Conservation (phyloP, 2,329 filamentous ascomycete genomes). For the Macrophomina phaseolina region DNA sequence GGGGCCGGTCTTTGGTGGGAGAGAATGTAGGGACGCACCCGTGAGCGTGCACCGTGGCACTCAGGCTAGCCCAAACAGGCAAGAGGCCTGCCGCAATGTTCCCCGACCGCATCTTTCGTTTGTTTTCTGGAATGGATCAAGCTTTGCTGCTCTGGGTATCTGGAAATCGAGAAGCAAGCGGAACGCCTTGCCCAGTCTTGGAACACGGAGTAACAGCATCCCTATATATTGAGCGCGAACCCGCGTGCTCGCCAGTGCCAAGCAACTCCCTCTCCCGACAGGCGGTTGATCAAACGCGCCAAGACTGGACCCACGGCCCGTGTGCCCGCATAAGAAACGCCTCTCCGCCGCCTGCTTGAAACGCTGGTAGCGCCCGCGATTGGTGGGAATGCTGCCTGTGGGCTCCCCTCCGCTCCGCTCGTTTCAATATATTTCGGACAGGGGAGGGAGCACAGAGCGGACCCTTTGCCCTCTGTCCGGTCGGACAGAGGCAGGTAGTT, state of each 20-base stretch:
- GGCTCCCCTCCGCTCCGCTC: constrained; percentile 4
- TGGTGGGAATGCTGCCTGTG: neutral
- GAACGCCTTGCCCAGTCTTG: too few species aligned
- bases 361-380: neutral
- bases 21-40: neutral
- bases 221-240: neutral
- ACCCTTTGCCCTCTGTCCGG: neutral
- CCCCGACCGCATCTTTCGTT: neutral
- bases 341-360: constrained; percentile 5
- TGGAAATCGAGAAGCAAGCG: neutral
- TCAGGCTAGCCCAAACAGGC: constrained; percentile 16
- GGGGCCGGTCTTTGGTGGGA: too few species aligned
- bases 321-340: neutral
- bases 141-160: neutral
- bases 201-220: neutral
- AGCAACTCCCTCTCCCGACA: neutral
- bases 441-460: neutral
- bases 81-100: neutral
- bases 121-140: too few species aligned
- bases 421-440: constrained; percentile 6
- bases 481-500: neutral
- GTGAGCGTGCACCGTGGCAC: neutral
- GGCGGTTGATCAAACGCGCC: constrained; percentile 19
- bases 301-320: constrained; percentile 9
- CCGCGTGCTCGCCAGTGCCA: neutral